Evolutionary conservation across 345 rosid genomes (phyloP).

Genomic region (Eutrema heterophyllum): DNA sequence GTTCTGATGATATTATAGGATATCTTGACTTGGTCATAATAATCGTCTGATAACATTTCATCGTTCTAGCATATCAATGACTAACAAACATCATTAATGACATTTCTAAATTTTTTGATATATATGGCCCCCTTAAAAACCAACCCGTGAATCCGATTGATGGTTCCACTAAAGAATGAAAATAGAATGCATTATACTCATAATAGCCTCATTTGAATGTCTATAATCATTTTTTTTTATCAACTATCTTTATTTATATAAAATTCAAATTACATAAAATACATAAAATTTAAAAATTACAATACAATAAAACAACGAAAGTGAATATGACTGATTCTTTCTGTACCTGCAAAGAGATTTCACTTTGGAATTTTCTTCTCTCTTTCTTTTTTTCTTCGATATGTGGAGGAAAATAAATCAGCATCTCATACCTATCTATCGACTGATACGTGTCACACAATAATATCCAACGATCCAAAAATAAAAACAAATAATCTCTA

Average conservation of each 20-base stretch:
- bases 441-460: slow-evolving; percentile 18
- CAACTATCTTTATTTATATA: no score
- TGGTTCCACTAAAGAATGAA: slow-evolving; percentile 15
- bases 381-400: background rate
- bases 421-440: slow-evolving; percentile 27
- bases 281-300: no score
- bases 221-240: no score
- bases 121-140: slow-evolving; percentile 9
- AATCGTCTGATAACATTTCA: background rate
- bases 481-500: background rate
- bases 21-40: background rate
- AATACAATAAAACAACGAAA: no score
- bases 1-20: background rate
- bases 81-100: slow-evolving; percentile 4
- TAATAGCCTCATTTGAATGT: background rate
- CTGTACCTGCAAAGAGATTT: slow-evolving; percentile 12
- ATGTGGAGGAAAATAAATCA: slow-evolving; percentile 26
- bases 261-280: no score
- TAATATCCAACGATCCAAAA: slow-evolving; percentile 12
- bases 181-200: background rate
- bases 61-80: slow-evolving; percentile 1
- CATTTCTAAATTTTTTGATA: slow-evolving; percentile 4
- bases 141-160: slow-evolving; percentile 19
- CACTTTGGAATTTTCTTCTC: slow-evolving; percentile 25
- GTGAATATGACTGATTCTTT: no score